A percentile compares a stretch with the other conserved stretches of the same genome.
Evolutionary conservation across 768 basidiomycete species (phyloP).

Genomic region (Russula foetens): DNA sequence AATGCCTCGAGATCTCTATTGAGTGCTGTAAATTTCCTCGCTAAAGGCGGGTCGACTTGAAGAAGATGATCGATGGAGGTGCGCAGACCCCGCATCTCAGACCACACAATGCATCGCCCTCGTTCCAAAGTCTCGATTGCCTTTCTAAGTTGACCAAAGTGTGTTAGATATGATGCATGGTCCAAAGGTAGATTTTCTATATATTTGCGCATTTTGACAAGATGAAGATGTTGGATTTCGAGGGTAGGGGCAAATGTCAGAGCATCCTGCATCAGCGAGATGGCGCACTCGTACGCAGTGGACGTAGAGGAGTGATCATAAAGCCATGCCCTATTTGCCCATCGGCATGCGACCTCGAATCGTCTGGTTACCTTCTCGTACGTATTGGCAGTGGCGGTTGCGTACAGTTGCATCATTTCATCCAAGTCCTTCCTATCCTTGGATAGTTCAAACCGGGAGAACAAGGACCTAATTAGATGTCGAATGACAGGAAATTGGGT

Average conservation of each 20-base stretch:
- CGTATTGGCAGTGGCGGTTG: background rate
- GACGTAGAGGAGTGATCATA: background rate
- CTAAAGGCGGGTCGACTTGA: background rate
- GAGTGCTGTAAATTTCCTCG: background rate
- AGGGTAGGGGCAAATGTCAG: background rate
- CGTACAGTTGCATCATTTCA: background rate
- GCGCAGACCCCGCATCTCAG: background rate
- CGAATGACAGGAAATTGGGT: background rate
- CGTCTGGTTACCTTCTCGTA: background rate
- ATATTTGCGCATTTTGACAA: background rate
- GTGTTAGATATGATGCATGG: background rate
- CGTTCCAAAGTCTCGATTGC: background rate
- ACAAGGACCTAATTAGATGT: background rate
- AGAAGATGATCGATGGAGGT: background rate
- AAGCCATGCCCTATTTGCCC: no score
- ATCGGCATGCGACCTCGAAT: background rate
- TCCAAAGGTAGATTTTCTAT: background rate
- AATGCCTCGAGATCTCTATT: background rate
- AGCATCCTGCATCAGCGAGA: background rate
- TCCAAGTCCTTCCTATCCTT: background rate
- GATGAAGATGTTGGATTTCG: background rate
- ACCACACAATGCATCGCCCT: background rate
- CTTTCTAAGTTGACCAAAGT: background rate
- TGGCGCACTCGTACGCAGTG: background rate
- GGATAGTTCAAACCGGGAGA: background rate